Evolutionary conservation across 441 rosid genomes (phyloP).

Genomic region (Syzygium malaccense): DNA sequence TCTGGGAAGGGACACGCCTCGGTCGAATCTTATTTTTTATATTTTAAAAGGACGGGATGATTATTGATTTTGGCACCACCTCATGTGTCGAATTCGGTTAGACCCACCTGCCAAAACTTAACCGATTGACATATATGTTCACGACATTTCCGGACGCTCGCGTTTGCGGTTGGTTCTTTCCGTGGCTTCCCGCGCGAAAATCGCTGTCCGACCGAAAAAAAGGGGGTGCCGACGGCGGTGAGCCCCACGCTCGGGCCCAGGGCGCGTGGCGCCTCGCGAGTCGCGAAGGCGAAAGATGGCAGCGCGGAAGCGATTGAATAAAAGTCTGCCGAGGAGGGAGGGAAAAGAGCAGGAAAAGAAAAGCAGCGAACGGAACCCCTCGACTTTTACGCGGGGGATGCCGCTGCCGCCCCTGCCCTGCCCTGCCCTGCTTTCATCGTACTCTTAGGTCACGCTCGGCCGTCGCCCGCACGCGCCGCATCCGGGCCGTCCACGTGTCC

Average conservation of each 20-base stretch:
- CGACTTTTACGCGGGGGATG: slow-evolving; percentile 55
- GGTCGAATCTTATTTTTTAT: no score
- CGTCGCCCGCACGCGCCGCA: slow-evolving; percentile 12
- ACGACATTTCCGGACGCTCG: no score
- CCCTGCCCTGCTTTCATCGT: slow-evolving; percentile 27
- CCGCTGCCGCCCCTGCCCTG: not conserved
- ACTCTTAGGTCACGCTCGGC: slow-evolving; percentile 23
- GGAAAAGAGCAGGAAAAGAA: not conserved
- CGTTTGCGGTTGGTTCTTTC: no score
- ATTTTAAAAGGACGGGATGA: no score
- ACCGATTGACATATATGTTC: no score
- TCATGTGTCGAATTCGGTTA: no score
- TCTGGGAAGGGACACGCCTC: no score
- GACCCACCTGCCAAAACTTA: no score
- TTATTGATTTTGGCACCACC: no score
- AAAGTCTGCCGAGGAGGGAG: slow-evolving; percentile 1
- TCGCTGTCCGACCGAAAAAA: not conserved
- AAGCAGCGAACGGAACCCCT: slow-evolving; percentile 23
- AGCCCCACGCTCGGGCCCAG: not conserved
- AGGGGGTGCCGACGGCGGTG: not conserved
- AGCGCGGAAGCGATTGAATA: slow-evolving; percentile 1
- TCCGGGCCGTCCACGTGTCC: slow-evolving; percentile 3
- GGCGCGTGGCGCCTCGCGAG: not conserved
- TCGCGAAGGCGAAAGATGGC: not conserved
- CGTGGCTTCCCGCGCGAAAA: no score